These are phyloP conservation scores for Sclerotinia sclerotiorum DNA, from an alignment of 2,329 filamentous ascomycete genomes.

Conservation along the genomic window DNA sequence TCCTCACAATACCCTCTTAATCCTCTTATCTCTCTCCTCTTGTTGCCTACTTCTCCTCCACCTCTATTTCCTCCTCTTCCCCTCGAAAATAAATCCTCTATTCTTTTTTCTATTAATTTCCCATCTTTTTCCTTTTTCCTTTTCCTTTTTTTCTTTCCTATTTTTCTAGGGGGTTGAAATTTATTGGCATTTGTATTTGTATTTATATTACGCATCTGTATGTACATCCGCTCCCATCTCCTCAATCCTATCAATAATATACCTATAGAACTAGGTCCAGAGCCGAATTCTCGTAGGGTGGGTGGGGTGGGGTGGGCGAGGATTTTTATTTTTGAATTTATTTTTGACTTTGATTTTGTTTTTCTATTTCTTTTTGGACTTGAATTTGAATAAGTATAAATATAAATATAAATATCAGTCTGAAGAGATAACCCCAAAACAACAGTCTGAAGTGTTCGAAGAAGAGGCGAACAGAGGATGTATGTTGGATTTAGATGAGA, in stretches of 20 bases:
- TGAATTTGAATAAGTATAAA: background rate
- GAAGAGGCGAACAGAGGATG: background rate
- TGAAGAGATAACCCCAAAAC: background rate
- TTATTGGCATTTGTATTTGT: too few species aligned
- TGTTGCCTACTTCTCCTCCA: background rate
- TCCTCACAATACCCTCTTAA: background rate
- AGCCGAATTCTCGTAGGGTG: background rate
- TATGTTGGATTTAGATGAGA: background rate
- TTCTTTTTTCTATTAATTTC: background rate
- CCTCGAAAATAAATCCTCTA: background rate
- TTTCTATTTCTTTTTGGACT: too few species aligned
- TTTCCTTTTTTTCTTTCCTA: too few species aligned
- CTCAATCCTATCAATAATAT: too few species aligned
- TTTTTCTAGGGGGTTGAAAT: background rate
- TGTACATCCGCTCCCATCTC: too few species aligned
- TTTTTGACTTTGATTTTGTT: too few species aligned
- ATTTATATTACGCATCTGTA: too few species aligned
- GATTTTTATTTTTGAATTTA: background rate
- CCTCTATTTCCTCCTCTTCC: background rate
- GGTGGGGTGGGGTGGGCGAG: background rate
- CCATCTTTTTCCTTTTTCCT: too few species aligned
- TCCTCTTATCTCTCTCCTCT: background rate
- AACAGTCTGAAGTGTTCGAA: background rate
- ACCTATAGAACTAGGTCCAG: background rate
- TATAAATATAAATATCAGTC: background rate